Base-by-base conservation (phyloP, 2,329 filamentous ascomycete genomes). In the Aspergillus glaucus region DNA sequence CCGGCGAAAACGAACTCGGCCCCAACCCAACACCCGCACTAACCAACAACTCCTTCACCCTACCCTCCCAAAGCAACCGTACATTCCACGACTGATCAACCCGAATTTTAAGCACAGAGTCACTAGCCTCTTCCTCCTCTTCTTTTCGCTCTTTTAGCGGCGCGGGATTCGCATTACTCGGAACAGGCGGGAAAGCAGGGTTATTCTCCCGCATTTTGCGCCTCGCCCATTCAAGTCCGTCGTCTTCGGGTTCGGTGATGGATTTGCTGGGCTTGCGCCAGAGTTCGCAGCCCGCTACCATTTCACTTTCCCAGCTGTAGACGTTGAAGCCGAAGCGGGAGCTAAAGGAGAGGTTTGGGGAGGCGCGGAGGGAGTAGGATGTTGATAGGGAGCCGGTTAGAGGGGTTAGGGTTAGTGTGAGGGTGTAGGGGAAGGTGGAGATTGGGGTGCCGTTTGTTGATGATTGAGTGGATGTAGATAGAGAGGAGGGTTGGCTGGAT, bases 301-400 rank as follows among this genome's bases (percentile, higher is more conserved):
- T 86, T 50, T 93, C 87, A 64, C 89, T 95, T 74, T 98, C 93
- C 74, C 96, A 98, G 65, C 89, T 95, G 71, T 96, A 97, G 44
- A 96, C 87, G 62, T 98, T 98, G 72, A 98, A 98, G 63, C 94
- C 90, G 72, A 97, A 92, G 44, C 87, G 84, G 19, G 90, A 94
- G 55, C 90, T 93, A 44, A 98, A 79, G 9, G 89, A 87, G 57
- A 95, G 81, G 60, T 89, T 83, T 30, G 81, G 81, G 3, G 89
- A 89, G 2, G 92, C 92, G 62, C 88, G 86, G 43, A 97, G 88
- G 0, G 93, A 88, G 66, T 98, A 98, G 14, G 84, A 95, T 32
- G 90, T 88, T 49, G 87, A 91, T 51, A 98, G 78, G 63, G 88
- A 95, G 15, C 93, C 93, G 82, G 96, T 96, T 44, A 98, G 75